phyloP scores from a whole-genome alignment of 352 stramenopile genomes.

The Thraustotheca clavata region DNA sequence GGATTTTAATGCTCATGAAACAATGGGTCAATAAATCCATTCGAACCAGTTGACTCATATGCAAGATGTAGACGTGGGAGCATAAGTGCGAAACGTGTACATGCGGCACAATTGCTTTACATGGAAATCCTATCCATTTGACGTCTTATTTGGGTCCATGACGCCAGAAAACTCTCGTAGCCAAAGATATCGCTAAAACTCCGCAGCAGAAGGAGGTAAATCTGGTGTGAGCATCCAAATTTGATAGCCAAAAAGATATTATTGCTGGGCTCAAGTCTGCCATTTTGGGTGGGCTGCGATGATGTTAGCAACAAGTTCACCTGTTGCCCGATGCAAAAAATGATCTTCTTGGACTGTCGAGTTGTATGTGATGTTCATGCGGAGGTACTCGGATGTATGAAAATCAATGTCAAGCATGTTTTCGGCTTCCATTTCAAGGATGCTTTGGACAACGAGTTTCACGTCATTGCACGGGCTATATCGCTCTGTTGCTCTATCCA shows the following conservation, averaged over 20 bases:
- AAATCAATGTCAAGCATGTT: background rate
- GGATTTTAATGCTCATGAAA: no score
- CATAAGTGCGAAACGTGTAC: background rate
- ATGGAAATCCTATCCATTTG: background rate
- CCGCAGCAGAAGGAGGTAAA: background rate
- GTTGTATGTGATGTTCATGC: background rate
- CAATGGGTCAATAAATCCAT: no score
- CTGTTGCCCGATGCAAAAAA: background rate
- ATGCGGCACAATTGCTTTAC: background rate
- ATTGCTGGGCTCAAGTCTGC: background rate
- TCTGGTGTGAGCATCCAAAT: background rate
- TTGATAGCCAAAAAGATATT: constrained; percentile 9
- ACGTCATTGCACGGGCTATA: background rate
- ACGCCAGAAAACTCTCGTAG: constrained; percentile 1
- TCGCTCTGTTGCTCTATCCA: background rate
- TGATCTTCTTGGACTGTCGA: background rate
- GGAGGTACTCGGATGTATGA: background rate
- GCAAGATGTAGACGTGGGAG: no score
- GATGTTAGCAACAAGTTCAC: background rate
- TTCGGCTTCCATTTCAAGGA: background rate
- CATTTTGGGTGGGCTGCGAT: background rate
- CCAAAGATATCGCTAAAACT: background rate
- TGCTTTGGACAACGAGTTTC: background rate
- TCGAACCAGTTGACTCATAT: no score
- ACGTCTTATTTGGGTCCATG: background rate